Conservation (phyloP, 805 yeast genomes). For the Kregervanrija pseudodelftensis region DNA sequence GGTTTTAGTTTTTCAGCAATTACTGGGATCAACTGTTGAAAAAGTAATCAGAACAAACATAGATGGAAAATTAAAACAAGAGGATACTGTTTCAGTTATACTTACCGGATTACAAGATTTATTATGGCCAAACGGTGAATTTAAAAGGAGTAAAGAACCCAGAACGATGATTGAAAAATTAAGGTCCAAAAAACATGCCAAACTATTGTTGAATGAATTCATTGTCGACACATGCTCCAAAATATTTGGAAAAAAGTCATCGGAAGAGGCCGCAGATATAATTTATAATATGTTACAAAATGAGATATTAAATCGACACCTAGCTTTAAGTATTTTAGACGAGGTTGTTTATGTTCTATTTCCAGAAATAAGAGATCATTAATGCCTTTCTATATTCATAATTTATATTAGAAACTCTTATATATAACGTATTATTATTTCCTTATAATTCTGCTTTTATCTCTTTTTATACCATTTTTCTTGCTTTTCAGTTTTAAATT, state of each 20-base stretch:
- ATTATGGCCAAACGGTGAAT: constrained; percentile 47
- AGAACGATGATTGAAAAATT: constrained; percentile 47
- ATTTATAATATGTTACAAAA: constrained; percentile 69
- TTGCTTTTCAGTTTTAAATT: too few relatives aligned
- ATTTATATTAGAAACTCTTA: background rate
- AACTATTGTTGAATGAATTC: constrained; percentile 44
- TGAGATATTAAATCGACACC: constrained; percentile 57
- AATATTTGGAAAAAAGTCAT: constrained; percentile 63
- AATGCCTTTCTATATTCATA: background rate
- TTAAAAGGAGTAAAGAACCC: constrained; percentile 35
- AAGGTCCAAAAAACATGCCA: constrained; percentile 51
- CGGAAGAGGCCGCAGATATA: constrained; percentile 53
- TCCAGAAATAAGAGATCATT: constrained; percentile 22
- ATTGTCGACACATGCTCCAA: constrained; percentile 60
- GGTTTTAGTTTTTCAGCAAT: constrained; percentile 72
- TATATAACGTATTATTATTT: too few relatives aligned
- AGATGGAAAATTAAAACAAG: constrained; percentile 31
- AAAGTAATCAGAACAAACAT: constrained; percentile 46
- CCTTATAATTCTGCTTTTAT: too few relatives aligned
- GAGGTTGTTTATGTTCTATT: constrained; percentile 43
- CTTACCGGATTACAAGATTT: constrained; percentile 24
- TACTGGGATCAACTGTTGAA: constrained; percentile 80
- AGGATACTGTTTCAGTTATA: constrained; percentile 38
- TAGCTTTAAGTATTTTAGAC: constrained; percentile 55
- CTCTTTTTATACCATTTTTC: too few relatives aligned